Conservation (phyloP, 2,329 filamentous ascomycete species). For the Aspergillus persii region DNA sequence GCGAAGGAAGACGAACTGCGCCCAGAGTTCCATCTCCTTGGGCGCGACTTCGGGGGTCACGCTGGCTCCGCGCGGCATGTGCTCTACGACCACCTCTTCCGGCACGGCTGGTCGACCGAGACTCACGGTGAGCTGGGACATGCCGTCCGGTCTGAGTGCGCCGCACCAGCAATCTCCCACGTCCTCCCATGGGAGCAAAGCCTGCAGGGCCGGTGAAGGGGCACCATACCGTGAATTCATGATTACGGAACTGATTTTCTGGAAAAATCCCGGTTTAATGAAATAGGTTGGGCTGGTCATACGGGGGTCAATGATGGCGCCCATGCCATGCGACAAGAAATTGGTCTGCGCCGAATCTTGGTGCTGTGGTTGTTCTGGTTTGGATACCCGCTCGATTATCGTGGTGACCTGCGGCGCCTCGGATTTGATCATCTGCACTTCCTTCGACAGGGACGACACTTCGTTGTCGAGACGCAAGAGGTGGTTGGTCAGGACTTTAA, state of each 20-base stretch:
- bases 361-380: conserved; percentile 11
- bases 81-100: conserved; percentile 69
- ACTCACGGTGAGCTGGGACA: conserved; percentile 42
- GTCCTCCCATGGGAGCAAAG: conserved; percentile 70
- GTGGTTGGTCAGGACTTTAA: conserved; percentile 26
- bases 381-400: conserved; percentile 9
- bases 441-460: conserved; percentile 31
- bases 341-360: conserved; percentile 57
- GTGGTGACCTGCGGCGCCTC: conserved; percentile 23
- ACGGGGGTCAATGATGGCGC: conserved; percentile 61
- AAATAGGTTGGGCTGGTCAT: conserved; percentile 59
- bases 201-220: conserved; percentile 49
- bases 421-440: conserved; percentile 25
- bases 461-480: conserved; percentile 29
- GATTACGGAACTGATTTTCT: conserved; percentile 18
- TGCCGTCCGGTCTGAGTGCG: conserved; percentile 40
- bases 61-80: conserved; percentile 63
- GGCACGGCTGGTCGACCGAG: conserved; percentile 57
- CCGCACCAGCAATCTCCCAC: conserved; percentile 88
- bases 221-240: conserved; percentile 10
- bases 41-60: conserved; percentile 62
- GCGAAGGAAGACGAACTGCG: conserved; percentile 48
- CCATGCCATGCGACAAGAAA: conserved; percentile 66
- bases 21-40: conserved; percentile 68
- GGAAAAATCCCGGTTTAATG: conserved; percentile 32